Conservation (phyloP, 2,329 filamentous ascomycete species). For the Alternaria solani region DNA sequence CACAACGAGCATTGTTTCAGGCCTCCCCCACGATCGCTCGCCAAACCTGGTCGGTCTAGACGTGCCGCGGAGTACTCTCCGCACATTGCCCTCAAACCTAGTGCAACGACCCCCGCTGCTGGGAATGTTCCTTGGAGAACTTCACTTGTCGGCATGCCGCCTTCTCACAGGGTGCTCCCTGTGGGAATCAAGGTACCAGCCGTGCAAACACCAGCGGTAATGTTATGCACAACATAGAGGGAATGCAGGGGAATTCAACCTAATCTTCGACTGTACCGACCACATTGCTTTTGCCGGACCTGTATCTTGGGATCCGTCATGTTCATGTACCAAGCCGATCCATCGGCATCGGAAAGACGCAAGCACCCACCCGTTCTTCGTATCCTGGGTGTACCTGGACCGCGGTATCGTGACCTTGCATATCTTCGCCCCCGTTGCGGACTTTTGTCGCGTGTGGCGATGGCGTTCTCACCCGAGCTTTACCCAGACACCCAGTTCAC, state of each 20-base stretch:
- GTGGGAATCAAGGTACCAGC: not conserved
- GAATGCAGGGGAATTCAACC: not conserved
- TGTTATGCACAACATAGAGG: conserved; percentile 3
- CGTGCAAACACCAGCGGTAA: not conserved
- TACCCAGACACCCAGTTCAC: conserved; percentile 12
- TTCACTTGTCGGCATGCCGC: not conserved
- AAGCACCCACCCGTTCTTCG: not conserved
- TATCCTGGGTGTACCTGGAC: conserved; percentile 5
- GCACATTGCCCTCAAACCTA: conserved; percentile 8
- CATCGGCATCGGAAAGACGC: conserved; percentile 1
- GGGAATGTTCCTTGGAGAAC: not conserved
- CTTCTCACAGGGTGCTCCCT: not conserved
- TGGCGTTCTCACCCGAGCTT: conserved; percentile 2
- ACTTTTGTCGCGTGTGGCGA: conserved; percentile 3
- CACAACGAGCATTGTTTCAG: conserved; percentile 8
- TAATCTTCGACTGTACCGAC: not conserved
- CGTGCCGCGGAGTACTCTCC: not conserved
- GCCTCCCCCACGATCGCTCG: conserved; percentile 12
- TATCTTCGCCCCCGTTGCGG: conserved; percentile 13
- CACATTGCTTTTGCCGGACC: not conserved
- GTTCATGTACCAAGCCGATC: not conserved
- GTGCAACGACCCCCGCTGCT: not conserved
- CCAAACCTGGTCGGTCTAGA: conserved; percentile 9
- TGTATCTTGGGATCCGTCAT: not conserved
- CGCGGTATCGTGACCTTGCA: conserved; percentile 4